Evolutionary conservation across 1,284 basidiomycete genomes (phyloP), one percentile per base, ranked within the genome.

Genomic region (Sphaerobolus stellatus): DNA sequence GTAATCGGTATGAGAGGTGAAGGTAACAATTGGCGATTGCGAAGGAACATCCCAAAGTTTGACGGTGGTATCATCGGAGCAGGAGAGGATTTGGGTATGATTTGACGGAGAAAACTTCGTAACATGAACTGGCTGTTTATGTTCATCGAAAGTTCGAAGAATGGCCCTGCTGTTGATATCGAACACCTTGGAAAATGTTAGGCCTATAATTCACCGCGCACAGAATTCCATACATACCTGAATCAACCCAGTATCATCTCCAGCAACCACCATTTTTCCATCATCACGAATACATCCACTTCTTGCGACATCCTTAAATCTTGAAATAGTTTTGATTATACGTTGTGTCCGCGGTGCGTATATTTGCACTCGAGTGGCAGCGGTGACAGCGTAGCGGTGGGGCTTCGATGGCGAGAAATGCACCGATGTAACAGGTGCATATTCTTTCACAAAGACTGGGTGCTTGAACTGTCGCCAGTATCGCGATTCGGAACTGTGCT

Each of bases 1-100:
- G 67, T 99, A 99, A 74, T 99, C 97, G 29, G 89, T 84, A 67
- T 99, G 96, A 29, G 86, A 82, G 25, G 79, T 76, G 65, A 99
- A 94, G 14, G 90, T 92, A 24, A 82, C 78, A 48, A 96, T 72
- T 27, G 86, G 78, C 1, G 86, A 79, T 69, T 98, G 90, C 5
- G 95, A 94, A 7, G 96, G 92, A 6, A 99, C 84, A 71, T 99
- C 97, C 92, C 94, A 98, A 2, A 99, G 75, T 68, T 88, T 88
- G 50, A 93, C 92, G 11, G 94, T 96, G 4, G 90, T 90, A 69
- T 99, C 97, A 70, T 99, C 97, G 1, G 95, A 98, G 61, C 94
- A 96, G 3, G 96, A 94, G 36, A 99, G 80, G 52, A 98, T 78
- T 64, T 94, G 90, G 0, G 93, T 91, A 3, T 84, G 83, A 34